These are phyloP conservation scores for Amauroascus verrucosus DNA, from an alignment of 2,329 filamentous ascomycete genomes.

Conservation along the genomic window DNA sequence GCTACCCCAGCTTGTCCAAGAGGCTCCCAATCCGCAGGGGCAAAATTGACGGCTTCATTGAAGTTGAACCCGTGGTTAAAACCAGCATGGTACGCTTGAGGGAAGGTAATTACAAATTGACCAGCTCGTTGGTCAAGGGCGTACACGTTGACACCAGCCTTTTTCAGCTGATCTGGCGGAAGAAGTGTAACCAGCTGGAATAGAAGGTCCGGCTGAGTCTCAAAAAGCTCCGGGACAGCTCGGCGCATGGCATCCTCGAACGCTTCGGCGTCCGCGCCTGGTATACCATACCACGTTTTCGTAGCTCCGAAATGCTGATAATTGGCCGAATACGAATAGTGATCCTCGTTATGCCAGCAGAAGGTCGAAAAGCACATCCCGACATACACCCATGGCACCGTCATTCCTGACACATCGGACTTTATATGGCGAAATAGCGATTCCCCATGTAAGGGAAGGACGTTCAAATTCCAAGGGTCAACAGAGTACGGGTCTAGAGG, in stretches of 20 bases:
- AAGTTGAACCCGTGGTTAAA: constrained; percentile 99
- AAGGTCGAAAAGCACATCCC: constrained; percentile 99
- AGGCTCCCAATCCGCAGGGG: constrained; percentile 88
- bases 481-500: constrained; percentile 77
- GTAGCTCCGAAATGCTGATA: constrained; percentile 98
- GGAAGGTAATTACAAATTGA: constrained; percentile 93
- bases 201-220: constrained; percentile 88
- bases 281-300: constrained; percentile 98
- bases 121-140: constrained; percentile 93
- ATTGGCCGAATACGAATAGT: constrained; percentile 94
- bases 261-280: constrained; percentile 82
- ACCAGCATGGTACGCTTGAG: constrained; percentile 91
- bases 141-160: constrained; percentile 85
- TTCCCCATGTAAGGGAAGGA: constrained; percentile 79
- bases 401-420: constrained; percentile 97
- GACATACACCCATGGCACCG: constrained; percentile 96
- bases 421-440: constrained; percentile 96
- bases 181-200: constrained; percentile 96
- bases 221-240: constrained; percentile 90
- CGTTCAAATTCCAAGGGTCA: constrained; percentile 92
- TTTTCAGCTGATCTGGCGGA: constrained; percentile 83
- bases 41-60: constrained; percentile 98
- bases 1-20: constrained; percentile 79
- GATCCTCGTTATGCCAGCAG: constrained; percentile 98
- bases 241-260: constrained; percentile 94